Percentiles rank a stretch among this genome's conserved stretches.
These are phyloP conservation scores for Pichia sporocuriosa DNA, from an alignment of 805 yeast genomes.

Conservation along the genomic window DNA sequence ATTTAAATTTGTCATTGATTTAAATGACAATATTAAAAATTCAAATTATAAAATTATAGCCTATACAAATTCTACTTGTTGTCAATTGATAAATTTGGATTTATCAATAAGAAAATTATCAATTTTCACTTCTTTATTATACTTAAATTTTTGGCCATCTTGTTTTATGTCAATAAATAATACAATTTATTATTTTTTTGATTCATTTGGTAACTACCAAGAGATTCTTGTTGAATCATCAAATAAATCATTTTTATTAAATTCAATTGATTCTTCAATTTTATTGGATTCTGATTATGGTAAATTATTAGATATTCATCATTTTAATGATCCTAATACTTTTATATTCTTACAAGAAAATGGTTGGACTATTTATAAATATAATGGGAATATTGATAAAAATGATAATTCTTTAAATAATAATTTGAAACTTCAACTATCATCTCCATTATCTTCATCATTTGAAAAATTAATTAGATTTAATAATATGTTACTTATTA, in stretches of 20 bases:
- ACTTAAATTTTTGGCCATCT: slow-evolving; percentile 22
- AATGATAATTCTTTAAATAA: slow-evolving; percentile 4
- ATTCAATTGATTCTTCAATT: too few relatives aligned
- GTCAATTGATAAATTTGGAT: slow-evolving; percentile 1
- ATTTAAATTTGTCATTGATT: slow-evolving; percentile 3
- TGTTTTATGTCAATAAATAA: slow-evolving; percentile 17
- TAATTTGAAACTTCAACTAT: slow-evolving; percentile 14
- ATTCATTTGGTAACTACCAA: slow-evolving; percentile 10
- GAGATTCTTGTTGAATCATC: not conserved
- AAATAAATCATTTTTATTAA: slow-evolving; percentile 1
- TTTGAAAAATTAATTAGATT: slow-evolving; percentile 15
- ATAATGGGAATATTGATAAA: slow-evolving; percentile 2
- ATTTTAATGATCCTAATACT: slow-evolving; percentile 6
- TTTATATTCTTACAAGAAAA: slow-evolving; percentile 24
- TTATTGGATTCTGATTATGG: slow-evolving; percentile 15
- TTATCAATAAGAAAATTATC: not conserved
- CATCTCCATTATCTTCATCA: slow-evolving; percentile 21
- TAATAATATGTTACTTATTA: slow-evolving; percentile 15
- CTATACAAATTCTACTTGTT: slow-evolving; percentile 2
- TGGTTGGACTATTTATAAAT: slow-evolving; percentile 28
- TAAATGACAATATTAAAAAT: not conserved
- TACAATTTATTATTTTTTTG: slow-evolving; percentile 15
- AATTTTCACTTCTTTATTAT: slow-evolving; percentile 7
- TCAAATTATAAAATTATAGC: not conserved
- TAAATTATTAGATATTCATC: slow-evolving; percentile 14